Base-by-base conservation (phyloP, 148 eudicot species). In the Silene latifolia region DNA sequence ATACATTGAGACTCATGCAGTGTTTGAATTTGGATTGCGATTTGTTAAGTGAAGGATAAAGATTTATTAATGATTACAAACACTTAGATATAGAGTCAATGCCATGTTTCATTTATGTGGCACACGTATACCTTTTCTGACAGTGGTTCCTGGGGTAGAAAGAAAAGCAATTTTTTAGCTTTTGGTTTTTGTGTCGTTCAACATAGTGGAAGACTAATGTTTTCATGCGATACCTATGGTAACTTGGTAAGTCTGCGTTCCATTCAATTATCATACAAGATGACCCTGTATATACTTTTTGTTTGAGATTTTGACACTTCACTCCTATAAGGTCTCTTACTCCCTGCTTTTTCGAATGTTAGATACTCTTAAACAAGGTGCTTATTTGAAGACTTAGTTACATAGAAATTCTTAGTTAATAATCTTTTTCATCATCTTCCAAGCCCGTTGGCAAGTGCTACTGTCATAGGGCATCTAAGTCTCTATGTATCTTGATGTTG, bases 331-430 rank as follows among this genome's bases (percentile, higher is more conserved):
- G 44, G 44, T 39, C 44, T 7, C 44, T 39, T 63, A 46, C 4
- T 13, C 44, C n/a, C 18, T 29, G 46, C 44, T 27, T 10, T 42
- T 63, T 27, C 1, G 5, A 27, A 14, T 63, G 42, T 4, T 27
- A 63, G 11, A 63, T 63, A 27, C 67, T 29, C 44, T 63, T 29
- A 29, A 27, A 14, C 67, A 14, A 63, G 44, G 67, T 63, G 65
- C 44, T 63, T 63, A 63, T 13, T 63, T 10, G 44, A 63, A 27
- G 44, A 27, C 42, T 61, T 61, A 8, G 27, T 61, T 24, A 61
- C 29, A 24, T 17, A 29, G 44, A 27, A 64, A 13, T 64, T 18
- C 19, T 64, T 27, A 4, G 9, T 8, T 0, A 62, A 21, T 23
- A 23, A 4, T 23, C 4, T 0, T 24, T 24, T 62, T 62, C 25